These are phyloP conservation scores for Mycena vulgaris DNA, from an alignment of 768 basidiomycete genomes.

Conservation along the genomic window DNA sequence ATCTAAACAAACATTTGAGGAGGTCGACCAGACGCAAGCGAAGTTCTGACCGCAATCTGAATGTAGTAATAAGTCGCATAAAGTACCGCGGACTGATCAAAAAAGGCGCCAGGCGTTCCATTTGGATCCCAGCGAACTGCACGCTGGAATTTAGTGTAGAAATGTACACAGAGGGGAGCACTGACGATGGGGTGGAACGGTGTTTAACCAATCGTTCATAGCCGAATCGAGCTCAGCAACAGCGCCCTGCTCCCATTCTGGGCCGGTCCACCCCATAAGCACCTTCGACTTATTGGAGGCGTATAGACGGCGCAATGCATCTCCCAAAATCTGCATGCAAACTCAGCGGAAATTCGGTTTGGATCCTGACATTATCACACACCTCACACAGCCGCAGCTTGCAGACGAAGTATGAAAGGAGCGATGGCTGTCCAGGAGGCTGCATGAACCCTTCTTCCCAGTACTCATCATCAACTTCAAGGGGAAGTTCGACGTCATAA, in stretches of 20 bases:
- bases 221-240: conserved; percentile 68
- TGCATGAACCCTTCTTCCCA: conserved; percentile 67
- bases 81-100: conserved; percentile 61
- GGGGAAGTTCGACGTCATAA: conserved; percentile 67
- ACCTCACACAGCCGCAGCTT: conserved; percentile 59
- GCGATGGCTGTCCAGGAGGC: conserved; percentile 57
- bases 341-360: neutral
- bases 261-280: conserved; percentile 51
- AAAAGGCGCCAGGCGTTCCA: conserved; percentile 42
- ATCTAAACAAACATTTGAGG: conserved; percentile 21
- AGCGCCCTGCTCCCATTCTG: conserved; percentile 57
- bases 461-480: conserved; percentile 71
- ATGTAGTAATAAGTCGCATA: conserved; percentile 58
- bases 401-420: conserved; percentile 55
- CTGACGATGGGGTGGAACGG: conserved; percentile 62
- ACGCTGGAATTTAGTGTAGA: neutral
- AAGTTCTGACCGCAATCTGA: conserved; percentile 63
- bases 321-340: conserved; percentile 20
- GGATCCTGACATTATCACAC: conserved; percentile 28
- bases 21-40: conserved; percentile 64
- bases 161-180: neutral
- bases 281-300: conserved; percentile 56
- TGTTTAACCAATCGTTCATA: conserved; percentile 66
- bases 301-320: conserved; percentile 34
- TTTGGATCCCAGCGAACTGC: conserved; percentile 56